These are phyloP conservation scores for Colletotrichum zoysiae DNA, from an alignment of 2,329 filamentous ascomycete genomes.

Conservation along the genomic window DNA sequence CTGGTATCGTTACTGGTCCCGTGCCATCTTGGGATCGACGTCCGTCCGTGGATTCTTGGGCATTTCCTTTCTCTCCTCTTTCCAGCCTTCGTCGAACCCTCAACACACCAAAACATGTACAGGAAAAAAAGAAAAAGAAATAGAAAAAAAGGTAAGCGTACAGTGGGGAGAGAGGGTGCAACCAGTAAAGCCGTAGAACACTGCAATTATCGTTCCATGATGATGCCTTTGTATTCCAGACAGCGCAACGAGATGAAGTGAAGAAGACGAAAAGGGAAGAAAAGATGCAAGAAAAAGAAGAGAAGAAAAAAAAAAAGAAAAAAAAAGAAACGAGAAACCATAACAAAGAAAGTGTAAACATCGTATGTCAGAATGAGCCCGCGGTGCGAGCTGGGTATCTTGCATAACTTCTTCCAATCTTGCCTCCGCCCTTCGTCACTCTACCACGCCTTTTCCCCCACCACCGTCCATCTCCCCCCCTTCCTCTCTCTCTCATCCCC, in stretches of 20 bases:
- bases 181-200: slow-evolving; percentile 6
- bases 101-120: slow-evolving; percentile 32
- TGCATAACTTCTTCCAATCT: slow-evolving; percentile 47
- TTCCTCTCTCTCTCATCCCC: slow-evolving; percentile 42
- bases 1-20: slow-evolving; percentile 9
- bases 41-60: not conserved
- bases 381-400: slow-evolving; percentile 57
- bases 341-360: slow-evolving; percentile 42
- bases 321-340: slow-evolving; percentile 5
- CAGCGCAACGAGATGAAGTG: slow-evolving; percentile 36
- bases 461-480: slow-evolving; percentile 2
- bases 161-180: slow-evolving; percentile 21
- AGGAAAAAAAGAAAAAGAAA: not conserved
- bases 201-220: slow-evolving; percentile 5
- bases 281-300: slow-evolving; percentile 16
- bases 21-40: not conserved
- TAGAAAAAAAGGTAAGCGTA: slow-evolving; percentile 37
- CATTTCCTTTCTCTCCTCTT: not conserved
- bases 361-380: slow-evolving; percentile 53
- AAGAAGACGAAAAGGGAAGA: slow-evolving; percentile 33
- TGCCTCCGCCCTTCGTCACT: slow-evolving; percentile 30
- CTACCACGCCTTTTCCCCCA: slow-evolving; percentile 7
- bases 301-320: slow-evolving; percentile 25
- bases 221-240: slow-evolving; percentile 31
- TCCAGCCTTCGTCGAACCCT: slow-evolving; percentile 22